Conservation (phyloP, 352 stramenopile genomes). For the Pythium phragmiticola region DNA sequence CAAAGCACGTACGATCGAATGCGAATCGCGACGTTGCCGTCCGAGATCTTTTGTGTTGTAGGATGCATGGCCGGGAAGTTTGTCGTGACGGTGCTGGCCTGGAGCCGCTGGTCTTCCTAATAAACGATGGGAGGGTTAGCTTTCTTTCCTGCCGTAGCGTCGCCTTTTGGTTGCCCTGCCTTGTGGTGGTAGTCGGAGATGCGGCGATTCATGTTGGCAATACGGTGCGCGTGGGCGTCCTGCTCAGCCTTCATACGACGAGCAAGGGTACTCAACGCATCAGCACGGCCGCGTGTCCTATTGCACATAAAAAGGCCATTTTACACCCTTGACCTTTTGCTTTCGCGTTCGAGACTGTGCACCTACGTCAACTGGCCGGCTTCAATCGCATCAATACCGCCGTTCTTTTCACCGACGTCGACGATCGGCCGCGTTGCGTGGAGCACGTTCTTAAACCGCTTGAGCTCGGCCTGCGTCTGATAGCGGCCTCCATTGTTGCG, state of each 20-base stretch:
- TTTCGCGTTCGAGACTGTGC: not conserved
- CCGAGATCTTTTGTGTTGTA: conserved; percentile 67
- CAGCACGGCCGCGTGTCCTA: conserved; percentile 44
- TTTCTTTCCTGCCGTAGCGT: not conserved
- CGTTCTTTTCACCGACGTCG: conserved; percentile 56
- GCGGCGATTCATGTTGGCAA: conserved; percentile 82
- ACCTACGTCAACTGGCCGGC: conserved; percentile 46
- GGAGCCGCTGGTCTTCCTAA: conserved; percentile 62
- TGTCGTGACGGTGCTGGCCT: conserved; percentile 61
- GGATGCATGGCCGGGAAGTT: conserved; percentile 84
- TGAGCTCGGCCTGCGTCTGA: conserved; percentile 74
- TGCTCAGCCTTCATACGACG: conserved; percentile 60
- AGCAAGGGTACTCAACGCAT: conserved; percentile 53
- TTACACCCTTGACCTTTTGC: not conserved
- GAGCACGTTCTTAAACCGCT: conserved; percentile 76
- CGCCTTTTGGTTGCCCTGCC: conserved; percentile 25
- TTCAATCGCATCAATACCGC: conserved; percentile 32
- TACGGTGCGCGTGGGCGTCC: conserved; percentile 52
- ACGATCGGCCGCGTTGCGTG: conserved; percentile 44
- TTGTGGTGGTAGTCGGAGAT: conserved; percentile 78
- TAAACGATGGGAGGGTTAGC: not conserved
- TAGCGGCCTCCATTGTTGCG: conserved; percentile 71
- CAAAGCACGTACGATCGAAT: conserved; percentile 59
- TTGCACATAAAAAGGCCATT: conserved; percentile 9
- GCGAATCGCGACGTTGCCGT: conserved; percentile 44